Conservation (phyloP, 108 stramenopile species). For the Fistulifera pelliculosa region DNA sequence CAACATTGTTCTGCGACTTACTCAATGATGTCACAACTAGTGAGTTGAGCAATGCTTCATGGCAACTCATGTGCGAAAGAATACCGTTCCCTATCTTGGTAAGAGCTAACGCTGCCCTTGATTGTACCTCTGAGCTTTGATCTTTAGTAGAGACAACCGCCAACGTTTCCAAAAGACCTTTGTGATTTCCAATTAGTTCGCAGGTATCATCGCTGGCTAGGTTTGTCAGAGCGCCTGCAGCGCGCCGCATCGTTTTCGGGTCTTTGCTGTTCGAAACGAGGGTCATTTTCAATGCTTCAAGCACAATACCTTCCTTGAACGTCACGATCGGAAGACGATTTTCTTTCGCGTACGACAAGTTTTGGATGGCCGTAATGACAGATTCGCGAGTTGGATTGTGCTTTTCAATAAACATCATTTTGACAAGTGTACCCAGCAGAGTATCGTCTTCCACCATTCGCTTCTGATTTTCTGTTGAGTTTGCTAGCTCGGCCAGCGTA, state of each 20-base stretch:
- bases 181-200: slow-evolving; percentile 59
- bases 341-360: slow-evolving; percentile 69
- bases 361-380: slow-evolving; percentile 76
- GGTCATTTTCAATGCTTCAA: slow-evolving; percentile 66
- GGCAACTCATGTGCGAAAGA: slow-evolving; percentile 50
- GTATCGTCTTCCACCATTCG: slow-evolving; percentile 64
- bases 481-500: slow-evolving; percentile 76
- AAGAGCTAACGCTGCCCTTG: slow-evolving; percentile 63
- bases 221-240: slow-evolving; percentile 78
- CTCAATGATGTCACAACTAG: slow-evolving; percentile 69
- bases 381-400: slow-evolving; percentile 56
- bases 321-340: slow-evolving; percentile 49
- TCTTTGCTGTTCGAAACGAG: slow-evolving; percentile 32
- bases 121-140: slow-evolving; percentile 61
- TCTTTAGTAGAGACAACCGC: slow-evolving; percentile 58
- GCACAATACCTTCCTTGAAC: slow-evolving; percentile 62
- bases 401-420: slow-evolving; percentile 60
- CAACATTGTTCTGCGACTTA: slow-evolving; percentile 41
- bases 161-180: slow-evolving; percentile 55
- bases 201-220: slow-evolving; percentile 76
- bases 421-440: slow-evolving; percentile 66
- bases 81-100: slow-evolving; percentile 70
- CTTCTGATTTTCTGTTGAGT: slow-evolving; percentile 55
- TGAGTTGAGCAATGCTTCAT: slow-evolving; percentile 51
- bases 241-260: slow-evolving; percentile 54